phyloP scores from a whole-genome alignment of 1,139 yeast genomes.

The Saccharomyces hybrid region DNA sequence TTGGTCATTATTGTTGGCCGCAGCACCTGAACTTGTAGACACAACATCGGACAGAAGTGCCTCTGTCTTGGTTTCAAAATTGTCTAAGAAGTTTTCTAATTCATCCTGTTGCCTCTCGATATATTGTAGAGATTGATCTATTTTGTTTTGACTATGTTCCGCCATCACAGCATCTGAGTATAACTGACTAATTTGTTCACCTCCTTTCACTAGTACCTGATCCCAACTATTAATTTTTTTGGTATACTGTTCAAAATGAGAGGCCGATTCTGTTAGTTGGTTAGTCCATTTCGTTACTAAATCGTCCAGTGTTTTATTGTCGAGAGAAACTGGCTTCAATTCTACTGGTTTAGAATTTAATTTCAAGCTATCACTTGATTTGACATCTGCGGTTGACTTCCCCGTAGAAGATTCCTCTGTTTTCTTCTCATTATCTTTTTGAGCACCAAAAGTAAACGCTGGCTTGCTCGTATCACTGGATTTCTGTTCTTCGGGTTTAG shows the following conservation, averaged over 20 bases:
- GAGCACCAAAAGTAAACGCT: conserved; percentile 28
- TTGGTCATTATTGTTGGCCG: conserved; percentile 47
- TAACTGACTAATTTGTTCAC: conserved; percentile 73
- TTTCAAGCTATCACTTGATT: not conserved
- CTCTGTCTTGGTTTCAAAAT: conserved; percentile 83
- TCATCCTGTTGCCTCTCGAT: conserved; percentile 92
- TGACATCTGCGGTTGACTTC: conserved; percentile 10
- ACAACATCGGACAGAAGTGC: conserved; percentile 39
- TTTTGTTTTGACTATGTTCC: conserved; percentile 74
- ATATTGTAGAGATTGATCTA: conserved; percentile 80
- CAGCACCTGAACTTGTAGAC: conserved; percentile 31
- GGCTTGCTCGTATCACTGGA: conserved; percentile 19
- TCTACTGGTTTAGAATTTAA: conserved; percentile 41
- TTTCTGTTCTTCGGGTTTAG: conserved; percentile 18
- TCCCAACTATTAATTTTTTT: conserved; percentile 79
- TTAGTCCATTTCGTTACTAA: conserved; percentile 89
- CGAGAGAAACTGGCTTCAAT: conserved; percentile 69
- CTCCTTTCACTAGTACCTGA: conserved; percentile 70
- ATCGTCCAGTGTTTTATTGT: conserved; percentile 89
- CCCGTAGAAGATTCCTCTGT: conserved; percentile 22
- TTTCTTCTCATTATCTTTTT: conserved; percentile 19
- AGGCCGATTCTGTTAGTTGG: conserved; percentile 66
- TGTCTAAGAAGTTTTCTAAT: conserved; percentile 70
- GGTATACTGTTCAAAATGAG: conserved; percentile 72
- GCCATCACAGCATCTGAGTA: conserved; percentile 76